Evolutionary conservation across 371 early-diverging fungal genomes (phyloP), one percentile per base, ranked within the genome.

Genomic region (Caulochytrium protostelioides): DNA sequence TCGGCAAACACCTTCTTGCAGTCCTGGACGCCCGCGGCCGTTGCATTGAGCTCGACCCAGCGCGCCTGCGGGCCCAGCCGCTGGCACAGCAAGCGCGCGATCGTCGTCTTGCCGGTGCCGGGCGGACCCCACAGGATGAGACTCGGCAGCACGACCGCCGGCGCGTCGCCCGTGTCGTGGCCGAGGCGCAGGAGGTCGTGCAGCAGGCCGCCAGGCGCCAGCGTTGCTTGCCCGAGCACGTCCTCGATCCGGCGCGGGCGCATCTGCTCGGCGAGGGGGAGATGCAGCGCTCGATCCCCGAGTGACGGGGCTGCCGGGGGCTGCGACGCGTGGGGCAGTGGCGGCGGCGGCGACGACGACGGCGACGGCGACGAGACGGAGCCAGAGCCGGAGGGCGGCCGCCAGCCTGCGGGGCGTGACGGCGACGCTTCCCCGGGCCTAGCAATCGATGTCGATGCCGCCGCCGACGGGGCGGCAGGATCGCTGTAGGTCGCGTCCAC

Each of bases 91-190:
- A 53, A 39, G 16, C 47, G 38, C 2, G 80, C 85, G 7, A 80
- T 44, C 0, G 80, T 78, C 0, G 83, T 84, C 38, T 84, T 86
- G n/a, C 87, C 87, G 14, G 67, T 61, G 0, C 85, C 87, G 2
- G 83, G 80, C 8, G 76, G 73, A 5, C 44, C 54, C 59, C 62
- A 62, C 1, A 66, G 39, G 0, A 70, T 34, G 43, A 72, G 58
- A 25, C 62, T 76, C 12, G 81, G 76, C 1, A 80, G 63, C 32
- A 6, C 18, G 17, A 15, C 16, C 4, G 18, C 22, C 32, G 2
- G 32, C 6, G 14, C 18, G 20, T 15, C n/a, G 18, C 10, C 20
- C 28, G 15, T 66, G 55, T 0, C 83, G 75, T 1, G 81, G 46
- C 6, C 49, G 43, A 4, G 68, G 62, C 27, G 83, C 47, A 0